A percentile compares a stretch with the other conserved stretches of the same genome.
These are phyloP conservation scores for Neophaeococcomyces mojaviensis DNA, from an alignment of 2,329 filamentous ascomycete genomes.

Conservation along the genomic window DNA sequence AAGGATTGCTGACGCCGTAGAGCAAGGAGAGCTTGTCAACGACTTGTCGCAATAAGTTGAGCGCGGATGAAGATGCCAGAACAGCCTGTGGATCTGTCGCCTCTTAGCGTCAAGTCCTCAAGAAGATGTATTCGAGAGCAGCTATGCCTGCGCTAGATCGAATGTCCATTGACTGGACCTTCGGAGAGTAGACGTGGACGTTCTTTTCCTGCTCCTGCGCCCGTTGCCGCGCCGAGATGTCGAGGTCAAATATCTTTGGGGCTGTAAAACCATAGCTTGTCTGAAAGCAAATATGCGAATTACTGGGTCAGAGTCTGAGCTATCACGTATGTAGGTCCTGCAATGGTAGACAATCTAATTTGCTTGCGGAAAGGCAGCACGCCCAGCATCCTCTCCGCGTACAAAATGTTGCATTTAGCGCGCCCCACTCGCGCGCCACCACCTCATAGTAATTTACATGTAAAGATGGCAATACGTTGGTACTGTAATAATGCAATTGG, in stretches of 20 bases:
- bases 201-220: conserved; percentile 62
- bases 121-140: conserved; percentile 95
- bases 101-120: conserved; percentile 88
- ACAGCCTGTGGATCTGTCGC: conserved; percentile 91
- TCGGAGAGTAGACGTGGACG: conserved; percentile 70
- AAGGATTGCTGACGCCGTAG: conserved; percentile 84
- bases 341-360: conserved; percentile 53
- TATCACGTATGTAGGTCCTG: conserved; percentile 84
- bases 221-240: conserved; percentile 76
- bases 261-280: conserved; percentile 96
- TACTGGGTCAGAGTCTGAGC: conserved; percentile 92
- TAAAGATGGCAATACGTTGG: too few species aligned
- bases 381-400: too few species aligned
- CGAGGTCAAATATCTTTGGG: conserved; percentile 87
- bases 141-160: conserved; percentile 82
- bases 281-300: conserved; percentile 86
- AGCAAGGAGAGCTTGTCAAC: conserved; percentile 87
- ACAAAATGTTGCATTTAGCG: too few species aligned
- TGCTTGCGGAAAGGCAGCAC: conserved; percentile 47
- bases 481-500: too few species aligned
- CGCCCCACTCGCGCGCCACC: too few species aligned
- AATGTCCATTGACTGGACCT: conserved; percentile 75
- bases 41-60: conserved; percentile 69
- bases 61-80: conserved; percentile 73
- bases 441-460: too few species aligned